A percentile compares a stretch with the other conserved stretches of the same genome.
Evolutionary conservation across 140 eudicot genomes (phyloP).

Genomic region (Cichorium intybus): DNA sequence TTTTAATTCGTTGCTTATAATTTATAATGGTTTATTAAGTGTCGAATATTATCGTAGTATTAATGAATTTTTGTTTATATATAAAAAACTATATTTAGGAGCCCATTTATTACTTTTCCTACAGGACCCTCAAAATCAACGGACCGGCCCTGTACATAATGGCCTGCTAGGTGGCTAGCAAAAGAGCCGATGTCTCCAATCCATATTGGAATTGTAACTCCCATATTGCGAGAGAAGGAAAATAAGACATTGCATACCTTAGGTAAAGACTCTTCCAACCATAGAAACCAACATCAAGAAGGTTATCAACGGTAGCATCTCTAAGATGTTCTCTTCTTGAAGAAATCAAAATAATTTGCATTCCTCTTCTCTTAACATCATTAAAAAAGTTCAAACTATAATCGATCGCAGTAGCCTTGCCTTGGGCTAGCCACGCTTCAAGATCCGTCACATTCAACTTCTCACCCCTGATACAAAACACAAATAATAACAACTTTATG

Average conservation of each 20-base stretch:
- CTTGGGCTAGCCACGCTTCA: constrained; percentile 65
- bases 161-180: neutral
- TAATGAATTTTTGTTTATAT: no score
- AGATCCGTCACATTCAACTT: constrained; percentile 46
- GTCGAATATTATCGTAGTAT: no score
- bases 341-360: constrained; percentile 59
- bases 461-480: constrained; percentile 39
- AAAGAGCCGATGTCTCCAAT: neutral
- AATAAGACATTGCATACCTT: constrained; percentile 29
- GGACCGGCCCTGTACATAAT: no score
- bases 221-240: neutral
- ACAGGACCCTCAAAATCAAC: no score
- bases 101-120: no score
- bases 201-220: neutral
- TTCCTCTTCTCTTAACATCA: constrained; percentile 48
- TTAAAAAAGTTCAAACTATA: constrained; percentile 49
- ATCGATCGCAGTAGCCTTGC: constrained; percentile 52
- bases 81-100: no score
- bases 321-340: constrained; percentile 58
- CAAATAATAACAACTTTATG: neutral
- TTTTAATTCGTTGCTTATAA: no score
- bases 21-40: no score
- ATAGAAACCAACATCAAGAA: constrained; percentile 54
- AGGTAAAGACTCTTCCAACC: constrained; percentile 67
- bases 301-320: constrained; percentile 59